phyloP scores from a whole-genome alignment of 208 protist genomes.

The Angomonas ambiguus region DNA sequence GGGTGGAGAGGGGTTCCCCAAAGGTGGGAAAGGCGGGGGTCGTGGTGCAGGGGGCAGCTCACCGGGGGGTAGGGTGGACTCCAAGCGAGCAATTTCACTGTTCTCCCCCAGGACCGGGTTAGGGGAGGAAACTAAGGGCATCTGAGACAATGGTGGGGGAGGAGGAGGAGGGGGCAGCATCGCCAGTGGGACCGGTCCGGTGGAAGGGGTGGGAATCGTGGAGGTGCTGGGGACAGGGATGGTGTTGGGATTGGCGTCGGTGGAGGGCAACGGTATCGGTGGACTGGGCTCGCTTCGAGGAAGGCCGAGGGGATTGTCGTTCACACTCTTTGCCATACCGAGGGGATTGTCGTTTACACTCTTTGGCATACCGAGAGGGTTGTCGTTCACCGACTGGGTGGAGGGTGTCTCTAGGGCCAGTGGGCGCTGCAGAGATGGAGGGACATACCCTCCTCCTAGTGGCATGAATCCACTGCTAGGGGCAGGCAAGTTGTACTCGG shows the following conservation, averaged over 20 bases:
- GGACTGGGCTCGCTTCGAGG: neutral
- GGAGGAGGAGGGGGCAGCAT: neutral
- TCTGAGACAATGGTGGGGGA: neutral
- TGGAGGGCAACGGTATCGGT: neutral
- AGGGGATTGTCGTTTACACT: neutral
- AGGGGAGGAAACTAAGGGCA: conserved; percentile 2
- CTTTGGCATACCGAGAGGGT: neutral
- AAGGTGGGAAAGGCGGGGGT: neutral
- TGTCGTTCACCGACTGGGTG: neutral
- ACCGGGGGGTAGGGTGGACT: neutral
- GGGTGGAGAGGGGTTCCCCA: neutral
- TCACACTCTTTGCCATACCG: neutral
- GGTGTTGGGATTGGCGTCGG: neutral
- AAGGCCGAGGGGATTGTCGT: neutral
- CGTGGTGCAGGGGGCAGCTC: neutral
- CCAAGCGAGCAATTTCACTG: neutral
- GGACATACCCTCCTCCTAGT: neutral
- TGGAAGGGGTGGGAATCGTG: neutral
- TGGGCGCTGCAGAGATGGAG: neutral
- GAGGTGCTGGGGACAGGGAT: neutral
- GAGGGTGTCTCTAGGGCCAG: neutral
- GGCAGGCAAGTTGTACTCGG: neutral
- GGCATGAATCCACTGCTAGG: neutral
- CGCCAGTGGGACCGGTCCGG: neutral
- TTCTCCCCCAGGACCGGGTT: neutral